Conservation (phyloP, 306 rosid genomes). For the Castanea sativa region DNA sequence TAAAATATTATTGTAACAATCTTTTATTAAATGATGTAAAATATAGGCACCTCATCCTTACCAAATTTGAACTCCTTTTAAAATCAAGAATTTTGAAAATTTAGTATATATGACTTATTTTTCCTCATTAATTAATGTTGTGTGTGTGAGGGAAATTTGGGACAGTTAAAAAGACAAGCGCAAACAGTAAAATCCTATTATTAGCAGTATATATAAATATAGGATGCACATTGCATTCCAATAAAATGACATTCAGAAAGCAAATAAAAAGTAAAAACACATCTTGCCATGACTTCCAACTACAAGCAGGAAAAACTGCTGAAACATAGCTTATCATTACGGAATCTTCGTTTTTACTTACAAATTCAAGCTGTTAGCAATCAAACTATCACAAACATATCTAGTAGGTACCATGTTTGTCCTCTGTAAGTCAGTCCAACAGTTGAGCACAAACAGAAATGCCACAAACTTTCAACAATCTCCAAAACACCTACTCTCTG, state of each 20-base stretch:
- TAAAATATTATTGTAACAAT: fast-evolving
- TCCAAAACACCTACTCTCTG: slow-evolving; percentile 46
- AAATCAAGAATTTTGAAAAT: too few species aligned
- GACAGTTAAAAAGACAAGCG: too few species aligned
- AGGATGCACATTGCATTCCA: not conserved
- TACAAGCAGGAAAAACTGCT: not conserved
- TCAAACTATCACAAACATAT: slow-evolving; percentile 42
- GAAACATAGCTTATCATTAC: slow-evolving; percentile 17
- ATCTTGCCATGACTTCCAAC: not conserved
- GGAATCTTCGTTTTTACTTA: slow-evolving; percentile 53
- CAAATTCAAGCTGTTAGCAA: slow-evolving; percentile 65
- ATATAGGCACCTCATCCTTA: fast-evolving
- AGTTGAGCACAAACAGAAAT: slow-evolving; percentile 73
- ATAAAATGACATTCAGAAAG: not conserved
- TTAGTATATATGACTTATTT: too few species aligned
- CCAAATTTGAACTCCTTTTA: too few species aligned
- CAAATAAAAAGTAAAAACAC: not conserved
- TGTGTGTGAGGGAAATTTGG: too few species aligned
- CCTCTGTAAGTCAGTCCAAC: slow-evolving; percentile 68
- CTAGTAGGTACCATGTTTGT: slow-evolving; percentile 44
- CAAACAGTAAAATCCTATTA: too few species aligned
- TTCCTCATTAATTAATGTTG: too few species aligned
- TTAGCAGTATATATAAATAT: too few species aligned
- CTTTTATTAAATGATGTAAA: too few species aligned
- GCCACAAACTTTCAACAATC: slow-evolving; percentile 42